Base-by-base conservation (phyloP, 495 filamentous ascomycete species). In the Cercophora newfieldiana region DNA sequence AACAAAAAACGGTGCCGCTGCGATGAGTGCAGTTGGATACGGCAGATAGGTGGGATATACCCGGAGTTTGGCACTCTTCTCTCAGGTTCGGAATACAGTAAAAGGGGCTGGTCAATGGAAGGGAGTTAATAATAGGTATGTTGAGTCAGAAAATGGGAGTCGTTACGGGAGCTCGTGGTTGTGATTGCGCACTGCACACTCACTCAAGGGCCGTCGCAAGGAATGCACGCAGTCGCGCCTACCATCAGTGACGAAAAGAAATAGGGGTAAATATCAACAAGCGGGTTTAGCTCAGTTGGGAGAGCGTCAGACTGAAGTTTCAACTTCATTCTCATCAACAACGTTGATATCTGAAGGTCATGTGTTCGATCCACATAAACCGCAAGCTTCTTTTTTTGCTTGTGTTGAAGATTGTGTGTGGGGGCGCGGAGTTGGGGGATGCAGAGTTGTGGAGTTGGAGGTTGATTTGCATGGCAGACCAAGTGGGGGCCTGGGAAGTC, bases 221-320 rank as follows among this genome's bases (percentile, higher is more conserved):
- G 37, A 8, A 8, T 44, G 4, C 30, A 12, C 30, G 5, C 30
- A 33, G 37, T 44, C 37, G 37, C 10, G 2, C 10, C 37, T 44
- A n/a, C 18, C 37, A 4, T 44, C 30, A 33, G 37, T n/a, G n/a
- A n/a, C n/a, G 37, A 16, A 14, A 44, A 44, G 2, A 44, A 14
- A 14, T 44, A 44, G 4, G 18, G 37, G 10, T 16, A 4, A 44
- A 14, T 44, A 6, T 44, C 37, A 44, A 44, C 37, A 5, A 44
- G 37, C 37, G 37, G 37, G 37, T 44, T 44, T 30, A 57, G 55
- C 55, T 57, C 55, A 57, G 55, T 57, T 57, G 55, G 55, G 55
- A 57, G 55, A 57, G 26, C 55, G 55, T 57, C 55, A 57, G 55
- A 30, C 26, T 30, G 55, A 57, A 30, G 55, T 30, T 19, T n/a